Evolutionary conservation across 1,139 yeast species (phyloP).

Genomic region (Nadsonia commutata): DNA sequence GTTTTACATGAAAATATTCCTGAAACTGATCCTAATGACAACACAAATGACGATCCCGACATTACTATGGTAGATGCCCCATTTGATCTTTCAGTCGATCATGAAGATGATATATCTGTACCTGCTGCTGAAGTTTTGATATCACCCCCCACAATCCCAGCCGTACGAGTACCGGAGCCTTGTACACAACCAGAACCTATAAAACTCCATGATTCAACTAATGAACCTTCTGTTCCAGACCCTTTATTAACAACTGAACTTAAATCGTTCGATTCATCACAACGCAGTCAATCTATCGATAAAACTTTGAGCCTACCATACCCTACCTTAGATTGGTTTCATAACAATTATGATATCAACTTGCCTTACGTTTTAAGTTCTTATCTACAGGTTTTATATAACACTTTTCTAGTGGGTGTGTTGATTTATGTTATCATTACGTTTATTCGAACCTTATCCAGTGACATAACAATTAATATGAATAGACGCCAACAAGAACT

Average conservation of each 20-base stretch:
- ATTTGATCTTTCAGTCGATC: no score
- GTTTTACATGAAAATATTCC: no score
- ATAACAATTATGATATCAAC: neutral
- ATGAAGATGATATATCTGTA: no score
- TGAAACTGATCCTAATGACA: no score
- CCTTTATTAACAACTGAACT: no score
- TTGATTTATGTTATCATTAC: neutral
- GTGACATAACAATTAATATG: neutral
- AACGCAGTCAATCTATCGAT: neutral
- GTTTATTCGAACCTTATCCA: neutral
- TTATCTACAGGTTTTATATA: neutral
- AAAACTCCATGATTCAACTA: neutral
- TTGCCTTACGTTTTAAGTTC: neutral
- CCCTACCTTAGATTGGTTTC: neutral
- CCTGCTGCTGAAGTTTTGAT: no score
- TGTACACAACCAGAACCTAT: no score
- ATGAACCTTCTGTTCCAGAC: neutral
- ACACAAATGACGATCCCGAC: no score
- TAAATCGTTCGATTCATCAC: no score
- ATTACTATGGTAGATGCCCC: no score
- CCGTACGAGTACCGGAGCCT: no score
- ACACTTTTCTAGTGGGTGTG: neutral
- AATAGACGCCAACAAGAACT: neutral
- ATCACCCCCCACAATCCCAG: no score
- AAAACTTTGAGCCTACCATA: neutral